phyloP scores from a whole-genome alignment of 2,329 filamentous ascomycete species.

The Alternaria sp. region DNA sequence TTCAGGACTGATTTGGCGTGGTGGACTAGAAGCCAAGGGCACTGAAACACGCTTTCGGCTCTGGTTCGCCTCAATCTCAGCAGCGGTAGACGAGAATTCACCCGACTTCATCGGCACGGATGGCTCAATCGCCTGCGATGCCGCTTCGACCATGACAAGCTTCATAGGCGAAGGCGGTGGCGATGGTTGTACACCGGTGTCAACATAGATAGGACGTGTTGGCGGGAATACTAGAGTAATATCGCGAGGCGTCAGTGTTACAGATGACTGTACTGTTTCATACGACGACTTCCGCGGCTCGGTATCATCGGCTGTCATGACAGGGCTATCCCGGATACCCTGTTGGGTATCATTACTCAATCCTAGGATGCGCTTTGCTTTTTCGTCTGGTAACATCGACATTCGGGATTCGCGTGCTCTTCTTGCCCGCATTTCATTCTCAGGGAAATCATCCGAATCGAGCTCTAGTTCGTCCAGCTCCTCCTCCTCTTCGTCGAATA shows the following conservation, averaged over 20 bases:
- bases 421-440: slow-evolving; percentile 52
- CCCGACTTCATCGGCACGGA: slow-evolving; percentile 31
- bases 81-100: slow-evolving; percentile 26
- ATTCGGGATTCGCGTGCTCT: slow-evolving; percentile 53
- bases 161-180: slow-evolving; percentile 76
- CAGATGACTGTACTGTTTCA: slow-evolving; percentile 33
- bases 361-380: slow-evolving; percentile 57
- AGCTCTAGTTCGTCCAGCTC: slow-evolving; percentile 63
- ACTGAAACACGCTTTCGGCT: slow-evolving; percentile 71
- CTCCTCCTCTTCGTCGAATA: slow-evolving; percentile 80
- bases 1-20: slow-evolving; percentile 23
- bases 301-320: slow-evolving; percentile 27
- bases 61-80: slow-evolving; percentile 75
- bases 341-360: slow-evolving; percentile 45
- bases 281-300: slow-evolving; percentile 34
- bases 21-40: slow-evolving; percentile 20
- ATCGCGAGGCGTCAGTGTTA: slow-evolving; percentile 35
- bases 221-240: slow-evolving; percentile 45
- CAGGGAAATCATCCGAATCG: slow-evolving; percentile 69
- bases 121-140: slow-evolving; percentile 32
- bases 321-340: slow-evolving; percentile 32
- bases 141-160: slow-evolving; percentile 33
- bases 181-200: slow-evolving; percentile 83
- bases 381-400: slow-evolving; percentile 53
- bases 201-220: slow-evolving; percentile 66